Percentiles rank a stretch among this genome's conserved stretches.
Conservation (phyloP, 192 early-diverging fungal genomes). For the Haplosporangium gracile region DNA sequence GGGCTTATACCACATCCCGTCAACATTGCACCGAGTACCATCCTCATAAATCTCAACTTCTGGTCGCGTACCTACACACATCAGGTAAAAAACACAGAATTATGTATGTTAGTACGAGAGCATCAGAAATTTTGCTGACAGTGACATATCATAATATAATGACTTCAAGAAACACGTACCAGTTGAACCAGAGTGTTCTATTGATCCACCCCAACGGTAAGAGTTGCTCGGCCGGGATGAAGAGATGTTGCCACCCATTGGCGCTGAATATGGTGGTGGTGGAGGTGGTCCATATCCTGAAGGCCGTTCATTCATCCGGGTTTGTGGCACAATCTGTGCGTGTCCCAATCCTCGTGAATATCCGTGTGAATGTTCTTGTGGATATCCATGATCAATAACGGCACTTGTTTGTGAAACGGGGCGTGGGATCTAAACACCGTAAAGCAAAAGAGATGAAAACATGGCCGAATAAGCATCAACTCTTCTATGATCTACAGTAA, state of each 20-base stretch:
- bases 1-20: constrained; percentile 27
- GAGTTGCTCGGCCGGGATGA: not conserved
- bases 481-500: not conserved
- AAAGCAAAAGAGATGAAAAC: not conserved
- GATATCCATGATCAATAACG: not conserved
- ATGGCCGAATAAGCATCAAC: not conserved
- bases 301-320: not conserved
- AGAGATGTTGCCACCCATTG: constrained; percentile 1
- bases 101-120: too few species aligned
- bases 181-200: not conserved
- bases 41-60: constrained; percentile 28
- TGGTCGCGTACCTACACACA: not conserved
- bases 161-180: not conserved
- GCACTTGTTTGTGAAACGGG: constrained; percentile 11
- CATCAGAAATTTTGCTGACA: not conserved
- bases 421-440: not conserved
- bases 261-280: not conserved
- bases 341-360: not conserved
- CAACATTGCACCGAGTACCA: constrained; percentile 12
- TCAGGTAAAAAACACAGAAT: not conserved
- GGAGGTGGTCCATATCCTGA: not conserved
- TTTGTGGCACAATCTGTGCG: not conserved
- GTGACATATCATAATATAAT: not conserved
- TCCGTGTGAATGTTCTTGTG: not conserved
- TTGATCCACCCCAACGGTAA: not conserved